Base-by-base conservation (phyloP, 2,329 filamentous ascomycete genomes). In the Aplosporella prunicola region DNA sequence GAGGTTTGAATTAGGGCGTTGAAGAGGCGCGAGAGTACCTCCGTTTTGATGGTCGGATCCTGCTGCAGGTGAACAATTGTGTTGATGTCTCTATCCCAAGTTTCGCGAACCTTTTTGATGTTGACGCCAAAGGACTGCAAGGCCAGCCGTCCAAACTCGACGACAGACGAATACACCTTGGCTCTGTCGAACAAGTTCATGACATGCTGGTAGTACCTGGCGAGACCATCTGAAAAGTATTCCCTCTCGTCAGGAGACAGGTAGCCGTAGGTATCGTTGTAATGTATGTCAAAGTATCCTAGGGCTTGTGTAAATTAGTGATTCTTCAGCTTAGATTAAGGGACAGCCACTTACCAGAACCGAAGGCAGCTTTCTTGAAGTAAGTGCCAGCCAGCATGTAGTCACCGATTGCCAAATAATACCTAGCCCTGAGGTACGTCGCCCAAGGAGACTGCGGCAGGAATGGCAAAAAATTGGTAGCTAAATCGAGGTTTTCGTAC, bases 181-280 rank as follows among this genome's bases (percentile, higher is more conserved):
- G 76, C 73, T 48, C 74, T 75, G 55, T 95, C 88, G 52, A 83
- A 96, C 1, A 98, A 69, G 14, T 76, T 71, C 9, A 88, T 74
- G 34, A 96, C 74, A 56, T 98, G 91, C 27, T 80, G 77, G 58
- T 93, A 93, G 62, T 95, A 98, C 45, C 75, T 78, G 5, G 85
- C 74, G 26, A 88, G 69, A 2, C 89, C 91, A 39, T 76, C 75
- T 52, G 87, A 71, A 52, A 81, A 78, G 35, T 56, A 66, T 36
- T 69, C 66, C 9, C 79, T 80, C 47, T 94, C 85, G 2, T 80
- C 76, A 16, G 85, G 76, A 37, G 82, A 78, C 15, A 96, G 69
- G 10, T 94, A 72, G 7, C 77, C 76, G 28, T 67, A 63, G 6
- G 66, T 70, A 42, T 69, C 63, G 9, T 47, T 44, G 22, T 60